Base-by-base conservation (phyloP, 306 rosid genomes). In the Cyclanthera cordifolia region DNA sequence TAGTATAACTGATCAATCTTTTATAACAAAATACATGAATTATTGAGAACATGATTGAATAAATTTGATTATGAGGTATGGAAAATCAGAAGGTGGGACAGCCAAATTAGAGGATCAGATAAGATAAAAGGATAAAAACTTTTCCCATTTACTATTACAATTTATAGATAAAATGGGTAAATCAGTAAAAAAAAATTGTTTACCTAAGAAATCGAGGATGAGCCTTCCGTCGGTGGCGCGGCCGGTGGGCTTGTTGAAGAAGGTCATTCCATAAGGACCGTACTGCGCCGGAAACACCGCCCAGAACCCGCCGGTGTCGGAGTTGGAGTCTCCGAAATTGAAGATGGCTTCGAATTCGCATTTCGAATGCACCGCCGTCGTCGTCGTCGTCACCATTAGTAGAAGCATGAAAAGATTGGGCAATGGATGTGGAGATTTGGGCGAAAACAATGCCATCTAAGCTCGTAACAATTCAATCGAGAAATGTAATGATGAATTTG, bases 221-320 rank as follows among this genome's bases (percentile, higher is more conserved):
- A 91, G 87, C 75, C 97, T 84, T 2, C 96, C 97, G 65, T 89
- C 97, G 1, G 96, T 63, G 70, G 96, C 89, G 12, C 97, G 76
- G 1, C 97, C 96, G 1, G 72, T 32, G 4, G 92, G 97, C 60
- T 75, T 87, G 10, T 82, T 78, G 81, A 89, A 91, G 73, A 66
- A 85, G 32, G 95, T 85, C 75, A 82, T 82, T 69, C 95, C 96
- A 45, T 63, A 75, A 21, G 95, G 96, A 16, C 76, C 79, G 19
- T 85, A 55, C 28, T 85, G 78, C 5, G 90, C 74, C 0, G 97
- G 96, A 76, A 91, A 91, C 32, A 85, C 91, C 3, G 97, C 84
- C 84, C 73, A 53, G 54, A 81, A 87, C 5, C 88, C 95, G 0
- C 90, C 90, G 0, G 87, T 86, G 53, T 88, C 88, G 1, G 90